A percentile compares a stretch with the other conserved stretches of the same genome.
Conservation (phyloP, 2,329 filamentous ascomycete genomes). For the Arthrocladium fulminans region DNA sequence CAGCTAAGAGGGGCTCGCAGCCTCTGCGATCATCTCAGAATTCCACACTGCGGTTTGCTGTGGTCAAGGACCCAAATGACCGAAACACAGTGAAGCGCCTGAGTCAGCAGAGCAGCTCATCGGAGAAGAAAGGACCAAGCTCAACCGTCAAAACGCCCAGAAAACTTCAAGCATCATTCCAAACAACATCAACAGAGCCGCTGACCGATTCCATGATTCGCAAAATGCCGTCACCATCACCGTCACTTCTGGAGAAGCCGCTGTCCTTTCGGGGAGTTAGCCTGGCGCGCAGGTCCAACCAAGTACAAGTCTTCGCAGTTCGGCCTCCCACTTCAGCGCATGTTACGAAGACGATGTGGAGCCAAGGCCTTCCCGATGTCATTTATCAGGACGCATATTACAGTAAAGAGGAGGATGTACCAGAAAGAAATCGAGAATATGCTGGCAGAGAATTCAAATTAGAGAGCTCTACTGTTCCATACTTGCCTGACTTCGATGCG, state of each 20-base stretch:
- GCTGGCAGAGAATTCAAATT: constrained; percentile 78
- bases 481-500: constrained; percentile 68
- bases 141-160: not conserved
- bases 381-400: constrained; percentile 84
- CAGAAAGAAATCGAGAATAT: constrained; percentile 68
- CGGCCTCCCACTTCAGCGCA: constrained; percentile 22
- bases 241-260: not conserved
- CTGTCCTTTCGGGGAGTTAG: not conserved
- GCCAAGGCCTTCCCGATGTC: constrained; percentile 53
- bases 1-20: constrained; percentile 14
- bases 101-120: constrained; percentile 55
- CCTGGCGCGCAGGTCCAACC: not conserved
- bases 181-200: not conserved
- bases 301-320: constrained; percentile 25
- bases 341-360: constrained; percentile 48
- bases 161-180: not conserved
- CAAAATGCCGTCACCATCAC: not conserved
- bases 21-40: constrained; percentile 26
- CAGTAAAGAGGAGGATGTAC: constrained; percentile 73
- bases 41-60: constrained; percentile 55
- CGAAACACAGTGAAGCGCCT: constrained; percentile 54
- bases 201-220: not conserved
- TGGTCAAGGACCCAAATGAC: constrained; percentile 68
- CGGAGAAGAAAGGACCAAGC: constrained; percentile 28
- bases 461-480: constrained; percentile 65